phyloP scores from a whole-genome alignment of 306 rosid genomes.

The Styphnolobium japonicum region DNA sequence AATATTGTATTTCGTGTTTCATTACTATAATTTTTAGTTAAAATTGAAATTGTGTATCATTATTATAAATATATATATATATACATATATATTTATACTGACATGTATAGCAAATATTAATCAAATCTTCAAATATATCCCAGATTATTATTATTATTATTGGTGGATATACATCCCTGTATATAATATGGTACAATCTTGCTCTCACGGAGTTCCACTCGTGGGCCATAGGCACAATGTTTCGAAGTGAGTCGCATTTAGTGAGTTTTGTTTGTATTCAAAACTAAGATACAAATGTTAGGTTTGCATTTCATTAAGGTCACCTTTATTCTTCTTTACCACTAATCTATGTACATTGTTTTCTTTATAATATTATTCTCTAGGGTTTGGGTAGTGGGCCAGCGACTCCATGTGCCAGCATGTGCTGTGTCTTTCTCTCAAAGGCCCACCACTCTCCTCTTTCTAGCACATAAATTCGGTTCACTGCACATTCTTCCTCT shows the following conservation, averaged over 20 bases:
- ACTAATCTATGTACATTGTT: conserved; percentile 23
- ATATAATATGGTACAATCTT: neutral
- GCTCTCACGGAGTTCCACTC: conserved; percentile 32
- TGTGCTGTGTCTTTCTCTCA: conserved; percentile 84
- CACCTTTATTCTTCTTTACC: conserved; percentile 47
- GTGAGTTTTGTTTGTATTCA: conserved; percentile 57
- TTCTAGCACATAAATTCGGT: conserved; percentile 67
- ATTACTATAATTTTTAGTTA: neutral
- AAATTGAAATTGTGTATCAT: neutral
- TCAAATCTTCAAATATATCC: conserved; percentile 5
- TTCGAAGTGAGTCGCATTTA: conserved; percentile 40
- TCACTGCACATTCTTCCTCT: conserved; percentile 46
- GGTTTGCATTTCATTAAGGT: conserved; percentile 60
- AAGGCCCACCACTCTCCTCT: conserved; percentile 66
- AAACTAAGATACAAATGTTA: conserved; percentile 53
- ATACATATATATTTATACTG: too few species aligned
- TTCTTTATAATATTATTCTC: conserved; percentile 40
- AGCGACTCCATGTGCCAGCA: conserved; percentile 92
- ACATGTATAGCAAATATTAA: neutral
- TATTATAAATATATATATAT: too few species aligned
- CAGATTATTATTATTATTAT: neutral
- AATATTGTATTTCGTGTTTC: neutral
- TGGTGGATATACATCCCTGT: too few species aligned
- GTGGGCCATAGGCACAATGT: conserved; percentile 43
- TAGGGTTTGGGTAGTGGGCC: conserved; percentile 77